phyloP scores from a whole-genome alignment of 306 rosid genomes.

The Dalbergia cultrata region DNA sequence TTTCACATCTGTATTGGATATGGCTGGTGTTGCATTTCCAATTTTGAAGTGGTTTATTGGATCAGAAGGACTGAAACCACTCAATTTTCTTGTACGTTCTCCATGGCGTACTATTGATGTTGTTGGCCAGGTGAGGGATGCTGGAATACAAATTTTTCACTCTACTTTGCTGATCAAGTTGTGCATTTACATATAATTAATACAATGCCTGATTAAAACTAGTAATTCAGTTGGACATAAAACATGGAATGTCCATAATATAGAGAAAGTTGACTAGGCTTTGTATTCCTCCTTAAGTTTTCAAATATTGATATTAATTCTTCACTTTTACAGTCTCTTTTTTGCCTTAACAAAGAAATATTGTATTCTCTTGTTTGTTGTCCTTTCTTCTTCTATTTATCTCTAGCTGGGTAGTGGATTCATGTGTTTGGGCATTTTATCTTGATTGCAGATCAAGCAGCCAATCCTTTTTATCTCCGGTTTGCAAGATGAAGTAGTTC shows the following conservation, averaged over 20 bases:
- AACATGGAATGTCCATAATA: too few relatives aligned
- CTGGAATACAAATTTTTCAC: background rate
- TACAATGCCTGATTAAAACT: background rate
- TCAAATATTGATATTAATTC: conserved; percentile 19
- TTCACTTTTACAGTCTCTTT: conserved; percentile 1
- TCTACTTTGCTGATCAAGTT: too few relatives aligned
- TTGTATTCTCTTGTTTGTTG: background rate
- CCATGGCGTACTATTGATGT: conserved; percentile 96
- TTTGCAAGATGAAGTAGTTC: conserved; percentile 97
- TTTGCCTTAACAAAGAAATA: background rate
- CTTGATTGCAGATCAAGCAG: conserved; percentile 79
- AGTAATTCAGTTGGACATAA: conserved; percentile 7
- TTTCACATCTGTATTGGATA: conserved; percentile 95
- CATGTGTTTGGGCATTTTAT: conserved; percentile 26
- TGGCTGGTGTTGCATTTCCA: conserved; percentile 98
- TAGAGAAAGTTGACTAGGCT: background rate
- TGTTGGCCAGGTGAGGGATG: conserved; percentile 78
- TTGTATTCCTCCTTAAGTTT: background rate
- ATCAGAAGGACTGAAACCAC: conserved; percentile 77
- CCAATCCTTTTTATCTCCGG: conserved; percentile 97
- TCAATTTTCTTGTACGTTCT: conserved; percentile 92
- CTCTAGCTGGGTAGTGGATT: background rate
- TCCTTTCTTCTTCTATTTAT: conserved; percentile 26
- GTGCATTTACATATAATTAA: background rate
- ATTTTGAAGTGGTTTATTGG: conserved; percentile 97